These are phyloP conservation scores for Alternaria dauci DNA, from an alignment of 2,329 filamentous ascomycete species.

Conservation along the genomic window DNA sequence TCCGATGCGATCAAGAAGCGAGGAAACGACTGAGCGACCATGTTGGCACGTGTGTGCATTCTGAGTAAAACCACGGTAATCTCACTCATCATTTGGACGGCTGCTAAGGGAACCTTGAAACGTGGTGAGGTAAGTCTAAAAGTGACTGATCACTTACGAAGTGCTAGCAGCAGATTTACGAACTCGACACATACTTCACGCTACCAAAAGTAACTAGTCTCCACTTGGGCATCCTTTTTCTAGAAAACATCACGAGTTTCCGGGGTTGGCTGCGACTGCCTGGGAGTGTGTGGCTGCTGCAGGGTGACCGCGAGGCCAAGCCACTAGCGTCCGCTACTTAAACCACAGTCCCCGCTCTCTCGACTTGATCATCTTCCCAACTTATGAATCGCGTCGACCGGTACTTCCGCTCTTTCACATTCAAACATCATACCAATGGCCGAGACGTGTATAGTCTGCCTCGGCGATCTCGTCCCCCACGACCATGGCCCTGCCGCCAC, in stretches of 20 bases:
- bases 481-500: constrained; percentile 54
- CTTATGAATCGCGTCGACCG: constrained; percentile 47
- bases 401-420: constrained; percentile 29
- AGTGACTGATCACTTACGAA: constrained; percentile 23
- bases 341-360: constrained; percentile 38
- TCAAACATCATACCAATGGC: constrained; percentile 59
- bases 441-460: constrained; percentile 75
- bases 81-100: constrained; percentile 39
- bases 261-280: constrained; percentile 32
- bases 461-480: constrained; percentile 71
- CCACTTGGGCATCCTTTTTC: constrained; percentile 15
- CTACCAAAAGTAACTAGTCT: constrained; percentile 5
- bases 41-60: constrained; percentile 45
- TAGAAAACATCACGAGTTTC: constrained; percentile 23
- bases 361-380: constrained; percentile 42
- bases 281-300: constrained; percentile 31
- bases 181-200: constrained; percentile 10
- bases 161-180: constrained; percentile 11
- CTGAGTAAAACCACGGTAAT: constrained; percentile 35
- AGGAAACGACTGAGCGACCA: constrained; percentile 19
- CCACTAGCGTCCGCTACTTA: constrained; percentile 34
- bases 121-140: constrained; percentile 44
- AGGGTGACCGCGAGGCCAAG: constrained; percentile 25
- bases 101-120: constrained; percentile 38
- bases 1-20: constrained; percentile 14